phyloP scores from a whole-genome alignment of 768 basidiomycete genomes.

The Tulasnella sp. region DNA sequence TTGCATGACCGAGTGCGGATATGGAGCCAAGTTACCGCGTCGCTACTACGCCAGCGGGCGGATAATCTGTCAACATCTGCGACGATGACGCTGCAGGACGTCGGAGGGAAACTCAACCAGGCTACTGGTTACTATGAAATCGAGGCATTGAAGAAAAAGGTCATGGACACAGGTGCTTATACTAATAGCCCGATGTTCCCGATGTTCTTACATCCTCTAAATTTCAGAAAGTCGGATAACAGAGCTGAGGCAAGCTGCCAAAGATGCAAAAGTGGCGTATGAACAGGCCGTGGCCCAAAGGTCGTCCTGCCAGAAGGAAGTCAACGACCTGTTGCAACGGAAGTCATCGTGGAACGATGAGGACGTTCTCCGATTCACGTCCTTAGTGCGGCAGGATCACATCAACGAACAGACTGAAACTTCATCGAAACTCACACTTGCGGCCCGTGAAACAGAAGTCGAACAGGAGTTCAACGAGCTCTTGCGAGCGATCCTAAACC shows the following conservation, averaged over 20 bases:
- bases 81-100: constrained; percentile 49
- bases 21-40: constrained; percentile 1
- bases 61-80: constrained; percentile 48
- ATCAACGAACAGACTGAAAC: constrained; percentile 68
- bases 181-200: not conserved
- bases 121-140: constrained; percentile 89
- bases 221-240: constrained; percentile 60
- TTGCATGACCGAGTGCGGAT: not conserved
- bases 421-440: constrained; percentile 52
- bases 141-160: constrained; percentile 62
- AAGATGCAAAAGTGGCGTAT: constrained; percentile 60
- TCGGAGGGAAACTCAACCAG: constrained; percentile 70
- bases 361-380: constrained; percentile 80
- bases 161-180: constrained; percentile 66
- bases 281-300: constrained; percentile 69
- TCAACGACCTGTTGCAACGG: constrained; percentile 88
- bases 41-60: constrained; percentile 26
- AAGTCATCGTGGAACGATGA: constrained; percentile 86
- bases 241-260: constrained; percentile 50
- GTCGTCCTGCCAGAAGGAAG: constrained; percentile 81
- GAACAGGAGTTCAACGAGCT: constrained; percentile 80
- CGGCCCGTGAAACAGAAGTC: constrained; percentile 61
- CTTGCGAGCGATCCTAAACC: constrained; percentile 67
- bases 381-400: constrained; percentile 84
- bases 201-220: constrained; percentile 13